Conservation (phyloP, 2,329 filamentous ascomycete species). For the Sclerotiophoma versabilis region DNA sequence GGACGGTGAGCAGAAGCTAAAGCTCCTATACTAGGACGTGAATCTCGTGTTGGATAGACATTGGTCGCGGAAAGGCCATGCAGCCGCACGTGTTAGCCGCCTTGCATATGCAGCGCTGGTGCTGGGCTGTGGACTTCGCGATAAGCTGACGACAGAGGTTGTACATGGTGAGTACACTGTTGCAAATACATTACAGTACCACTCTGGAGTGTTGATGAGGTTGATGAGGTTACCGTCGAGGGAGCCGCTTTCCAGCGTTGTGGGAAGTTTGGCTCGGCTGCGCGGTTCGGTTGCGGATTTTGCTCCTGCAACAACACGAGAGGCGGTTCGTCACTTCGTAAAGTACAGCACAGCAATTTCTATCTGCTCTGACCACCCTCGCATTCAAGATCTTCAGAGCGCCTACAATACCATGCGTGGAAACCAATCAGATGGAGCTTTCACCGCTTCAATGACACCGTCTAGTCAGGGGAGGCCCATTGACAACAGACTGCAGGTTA, state of each 20-base stretch:
- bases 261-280: conserved; percentile 1
- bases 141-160: conserved; percentile 31
- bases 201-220: neutral
- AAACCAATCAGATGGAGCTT: conserved; percentile 34
- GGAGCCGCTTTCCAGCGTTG: neutral
- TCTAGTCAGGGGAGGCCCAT: conserved; percentile 27
- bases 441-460: conserved; percentile 39
- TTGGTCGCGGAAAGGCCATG: conserved; percentile 22
- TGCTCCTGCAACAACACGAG: conserved; percentile 6
- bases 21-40: conserved; percentile 11
- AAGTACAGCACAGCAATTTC: conserved; percentile 14
- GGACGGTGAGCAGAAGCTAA: conserved; percentile 29
- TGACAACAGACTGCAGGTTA: conserved; percentile 32
- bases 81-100: conserved; percentile 21
- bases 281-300: conserved; percentile 1
- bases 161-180: conserved; percentile 17
- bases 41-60: conserved; percentile 25
- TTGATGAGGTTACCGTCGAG: neutral
- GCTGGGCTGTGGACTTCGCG: conserved; percentile 27
- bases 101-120: conserved; percentile 25
- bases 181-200: conserved; percentile 8
- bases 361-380: conserved; percentile 16
- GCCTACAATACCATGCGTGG: conserved; percentile 13
- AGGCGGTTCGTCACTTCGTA: conserved; percentile 1
- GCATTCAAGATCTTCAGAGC: conserved; percentile 16